Base-by-base conservation (phyloP, 305 asterid species). In the Coffea humblotiana region DNA sequence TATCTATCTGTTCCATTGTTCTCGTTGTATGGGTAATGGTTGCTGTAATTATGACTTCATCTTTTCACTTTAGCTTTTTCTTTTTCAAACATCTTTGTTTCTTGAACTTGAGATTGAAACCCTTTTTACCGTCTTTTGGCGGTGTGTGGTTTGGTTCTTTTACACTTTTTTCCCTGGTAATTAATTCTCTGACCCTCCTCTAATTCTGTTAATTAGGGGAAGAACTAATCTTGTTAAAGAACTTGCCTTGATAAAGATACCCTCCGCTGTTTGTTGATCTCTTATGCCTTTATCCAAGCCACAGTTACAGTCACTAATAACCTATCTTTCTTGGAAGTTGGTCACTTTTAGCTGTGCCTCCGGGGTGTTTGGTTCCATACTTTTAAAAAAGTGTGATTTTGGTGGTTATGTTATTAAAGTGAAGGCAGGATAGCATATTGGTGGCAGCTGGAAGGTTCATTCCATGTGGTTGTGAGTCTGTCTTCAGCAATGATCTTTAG, bases 1-100 rank as follows among this genome's bases (percentile, higher is more conserved):
- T 83, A 64, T 77, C 67, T 83, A 64, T 77, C 75, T 87, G 92
- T 86, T 85, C 88, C 88, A 86, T 86, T 88, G 79, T 82, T 87
- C 86, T 80, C 87, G 86, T 86, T 86, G 87, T 92, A 80, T 90
- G 88, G 92, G 85, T 86, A 77, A 79, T 88, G 90, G 94, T 89
- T 85, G 91, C 88, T 90, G 97, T 92, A 91, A 92, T 90, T 91
- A 94, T 91, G 89, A 85, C 88, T 83, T 85, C 84, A 83, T 92
- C 87, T 88, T 92, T 84, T 92, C 83, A 77, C 93, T 84, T 87
- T 89, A 77, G 40, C 86, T 67, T 87, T 86, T 82, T 45, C 79
- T 76, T 85, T 83, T 71, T 71, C 79, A 82, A 83, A 84, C 82
- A 79, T 71, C 87, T 78, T 79, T 81, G 8, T 78, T 54, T 71